phyloP scores from a whole-genome alignment of 768 basidiomycete genomes.

The Tulasnella sp. region DNA sequence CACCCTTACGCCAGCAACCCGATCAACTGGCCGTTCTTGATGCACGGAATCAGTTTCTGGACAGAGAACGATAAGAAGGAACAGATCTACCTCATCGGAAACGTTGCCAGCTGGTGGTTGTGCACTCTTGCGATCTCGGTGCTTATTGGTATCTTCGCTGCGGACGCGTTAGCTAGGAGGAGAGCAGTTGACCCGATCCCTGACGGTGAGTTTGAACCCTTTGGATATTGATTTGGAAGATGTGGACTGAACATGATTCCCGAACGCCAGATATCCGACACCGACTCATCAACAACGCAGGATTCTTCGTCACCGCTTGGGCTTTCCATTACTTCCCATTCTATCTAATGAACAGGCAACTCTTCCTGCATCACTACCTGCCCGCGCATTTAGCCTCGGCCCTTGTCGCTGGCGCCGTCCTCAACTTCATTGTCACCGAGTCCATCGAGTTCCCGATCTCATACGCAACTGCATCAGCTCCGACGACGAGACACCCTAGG shows the following conservation, averaged over 20 bases:
- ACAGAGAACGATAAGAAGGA: constrained; percentile 72
- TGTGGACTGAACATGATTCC: not conserved
- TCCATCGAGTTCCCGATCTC: constrained; percentile 88
- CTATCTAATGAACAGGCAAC: constrained; percentile 93
- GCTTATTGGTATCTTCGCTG: constrained; percentile 79
- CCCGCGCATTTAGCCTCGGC: constrained; percentile 92
- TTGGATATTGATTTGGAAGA: not conserved
- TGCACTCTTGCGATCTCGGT: constrained; percentile 78
- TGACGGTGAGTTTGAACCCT: constrained; percentile 49
- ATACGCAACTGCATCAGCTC: constrained; percentile 21
- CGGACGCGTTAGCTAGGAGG: constrained; percentile 80
- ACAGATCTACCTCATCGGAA: constrained; percentile 96
- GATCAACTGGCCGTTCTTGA: constrained; percentile 95
- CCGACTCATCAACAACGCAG: constrained; percentile 87
- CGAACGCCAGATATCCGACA: constrained; percentile 64
- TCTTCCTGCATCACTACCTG: constrained; percentile 96
- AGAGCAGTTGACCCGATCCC: constrained; percentile 77
- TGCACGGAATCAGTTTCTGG: constrained; percentile 98
- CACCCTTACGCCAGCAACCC: constrained; percentile 96
- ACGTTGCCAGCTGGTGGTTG: constrained; percentile 89
- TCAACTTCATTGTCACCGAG: constrained; percentile 84
- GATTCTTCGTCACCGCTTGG: constrained; percentile 94
- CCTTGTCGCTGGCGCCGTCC: constrained; percentile 80
- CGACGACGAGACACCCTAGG: not conserved
- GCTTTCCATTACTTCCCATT: constrained; percentile 92